Percentiles rank a stretch among this genome's conserved stretches.
Conservation (phyloP, 148 eudicot genomes). For the Rhododendron ovatum region DNA sequence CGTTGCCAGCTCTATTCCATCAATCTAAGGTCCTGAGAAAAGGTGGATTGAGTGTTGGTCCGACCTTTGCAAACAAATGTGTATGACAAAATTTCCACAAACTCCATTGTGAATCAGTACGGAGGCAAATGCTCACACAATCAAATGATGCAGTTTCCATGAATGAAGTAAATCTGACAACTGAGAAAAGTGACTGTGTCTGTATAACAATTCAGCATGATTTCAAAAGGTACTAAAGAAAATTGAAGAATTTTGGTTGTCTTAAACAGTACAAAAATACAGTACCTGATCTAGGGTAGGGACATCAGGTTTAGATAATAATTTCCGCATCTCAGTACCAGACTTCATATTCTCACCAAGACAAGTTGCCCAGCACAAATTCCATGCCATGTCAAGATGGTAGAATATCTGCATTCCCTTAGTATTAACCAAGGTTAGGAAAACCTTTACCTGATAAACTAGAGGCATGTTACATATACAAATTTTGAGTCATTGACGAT, state of each 20-base stretch:
- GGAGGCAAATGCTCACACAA: not conserved
- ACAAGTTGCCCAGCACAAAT: constrained; percentile 60
- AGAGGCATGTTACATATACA: not conserved
- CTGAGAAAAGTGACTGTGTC: not conserved
- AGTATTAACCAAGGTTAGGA: not conserved
- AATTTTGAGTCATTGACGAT: not conserved
- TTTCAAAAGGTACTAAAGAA: not conserved
- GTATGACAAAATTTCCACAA: not conserved
- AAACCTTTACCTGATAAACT: not conserved
- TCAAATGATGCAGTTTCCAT: not conserved
- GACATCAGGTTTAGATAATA: constrained; percentile 50
- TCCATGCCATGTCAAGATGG: constrained; percentile 89
- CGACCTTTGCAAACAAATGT: not conserved
- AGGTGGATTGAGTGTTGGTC: not conserved
- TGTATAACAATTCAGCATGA: not conserved
- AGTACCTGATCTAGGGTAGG: constrained; percentile 72
- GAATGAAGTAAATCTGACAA: not conserved
- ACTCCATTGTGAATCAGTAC: not conserved
- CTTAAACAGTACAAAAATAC: not conserved
- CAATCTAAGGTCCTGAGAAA: not conserved
- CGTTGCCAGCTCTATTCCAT: not conserved
- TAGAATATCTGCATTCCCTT: constrained; percentile 53
- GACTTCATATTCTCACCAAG: constrained; percentile 24
- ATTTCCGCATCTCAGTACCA: constrained; percentile 25
- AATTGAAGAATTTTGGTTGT: not conserved